Percentiles rank a stretch among this genome's conserved stretches.
phyloP scores from a whole-genome alignment of 169 alveolate species.

The Plasmodium relictum region DNA sequence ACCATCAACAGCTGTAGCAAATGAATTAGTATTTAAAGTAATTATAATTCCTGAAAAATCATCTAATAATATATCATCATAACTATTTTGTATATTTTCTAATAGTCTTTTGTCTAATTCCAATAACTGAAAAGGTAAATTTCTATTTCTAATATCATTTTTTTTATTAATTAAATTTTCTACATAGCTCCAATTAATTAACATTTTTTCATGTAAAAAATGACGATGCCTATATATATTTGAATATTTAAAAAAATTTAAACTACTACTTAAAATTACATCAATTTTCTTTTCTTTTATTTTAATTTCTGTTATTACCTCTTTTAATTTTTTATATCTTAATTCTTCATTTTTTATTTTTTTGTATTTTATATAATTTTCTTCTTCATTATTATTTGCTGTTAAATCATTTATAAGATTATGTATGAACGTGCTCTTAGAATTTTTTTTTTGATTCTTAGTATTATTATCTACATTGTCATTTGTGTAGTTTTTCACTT shows the following conservation, averaged over 20 bases:
- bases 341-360: constrained; percentile 48
- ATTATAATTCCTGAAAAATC: constrained; percentile 85
- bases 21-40: constrained; percentile 83
- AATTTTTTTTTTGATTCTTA: not conserved
- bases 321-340: constrained; percentile 39
- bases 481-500: not conserved
- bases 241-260: constrained; percentile 71
- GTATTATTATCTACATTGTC: not conserved
- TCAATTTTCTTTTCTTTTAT: constrained; percentile 78
- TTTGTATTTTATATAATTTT: constrained; percentile 22
- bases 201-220: constrained; percentile 82
- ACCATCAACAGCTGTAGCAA: constrained; percentile 44
- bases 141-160: constrained; percentile 80
- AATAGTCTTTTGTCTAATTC: constrained; percentile 80
- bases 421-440: constrained; percentile 5
- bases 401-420: constrained; percentile 16
- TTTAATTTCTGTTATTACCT: constrained; percentile 47
- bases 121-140: constrained; percentile 86
- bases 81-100: constrained; percentile 80
- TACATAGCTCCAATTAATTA: constrained; percentile 86
- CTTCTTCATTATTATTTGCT: constrained; percentile 33
- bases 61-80: constrained; percentile 84
- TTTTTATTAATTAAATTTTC: constrained; percentile 32
- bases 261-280: constrained; percentile 76
- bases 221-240: constrained; percentile 84